Conservation (phyloP, 139 green algal species). For the Microglena sp. region DNA sequence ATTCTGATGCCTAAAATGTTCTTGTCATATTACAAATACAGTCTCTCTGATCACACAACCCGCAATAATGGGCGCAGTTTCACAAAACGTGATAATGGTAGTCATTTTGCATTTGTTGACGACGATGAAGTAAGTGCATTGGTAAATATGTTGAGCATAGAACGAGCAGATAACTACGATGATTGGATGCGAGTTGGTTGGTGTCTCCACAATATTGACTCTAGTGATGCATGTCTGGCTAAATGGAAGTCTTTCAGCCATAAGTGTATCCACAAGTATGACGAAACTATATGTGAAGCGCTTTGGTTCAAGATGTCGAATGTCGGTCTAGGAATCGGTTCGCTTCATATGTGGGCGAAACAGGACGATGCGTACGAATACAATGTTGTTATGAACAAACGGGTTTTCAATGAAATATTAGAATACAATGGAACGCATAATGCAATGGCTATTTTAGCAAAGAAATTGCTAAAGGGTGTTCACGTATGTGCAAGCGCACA, state of each 20-base stretch:
- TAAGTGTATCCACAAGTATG: background rate
- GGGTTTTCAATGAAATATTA: background rate
- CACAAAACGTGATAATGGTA: too few species aligned
- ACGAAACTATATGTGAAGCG: background rate
- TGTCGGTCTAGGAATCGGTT: background rate
- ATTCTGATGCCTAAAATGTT: too few species aligned
- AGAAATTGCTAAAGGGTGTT: background rate
- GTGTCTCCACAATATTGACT: slow-evolving; percentile 4
- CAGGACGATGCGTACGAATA: slow-evolving; percentile 1
- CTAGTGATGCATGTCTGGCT: background rate
- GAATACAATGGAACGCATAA: slow-evolving; percentile 3
- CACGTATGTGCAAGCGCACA: slow-evolving; percentile 1
- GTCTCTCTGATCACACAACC: too few species aligned
- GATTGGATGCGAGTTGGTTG: background rate
- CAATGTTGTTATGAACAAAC: background rate
- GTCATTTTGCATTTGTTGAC: too few species aligned
- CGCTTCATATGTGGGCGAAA: background rate
- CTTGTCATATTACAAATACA: too few species aligned
- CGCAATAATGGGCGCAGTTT: too few species aligned
- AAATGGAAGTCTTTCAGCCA: background rate
- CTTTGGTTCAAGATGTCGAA: background rate
- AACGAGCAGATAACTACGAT: background rate
- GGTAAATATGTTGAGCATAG: background rate
- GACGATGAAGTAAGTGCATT: too few species aligned
- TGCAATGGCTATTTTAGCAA: slow-evolving; percentile 1